Evolutionary conservation across 495 filamentous ascomycete genomes (phyloP), one percentile per base, ranked within the genome.

Genomic region (Pyrenopolyporus hunteri): DNA sequence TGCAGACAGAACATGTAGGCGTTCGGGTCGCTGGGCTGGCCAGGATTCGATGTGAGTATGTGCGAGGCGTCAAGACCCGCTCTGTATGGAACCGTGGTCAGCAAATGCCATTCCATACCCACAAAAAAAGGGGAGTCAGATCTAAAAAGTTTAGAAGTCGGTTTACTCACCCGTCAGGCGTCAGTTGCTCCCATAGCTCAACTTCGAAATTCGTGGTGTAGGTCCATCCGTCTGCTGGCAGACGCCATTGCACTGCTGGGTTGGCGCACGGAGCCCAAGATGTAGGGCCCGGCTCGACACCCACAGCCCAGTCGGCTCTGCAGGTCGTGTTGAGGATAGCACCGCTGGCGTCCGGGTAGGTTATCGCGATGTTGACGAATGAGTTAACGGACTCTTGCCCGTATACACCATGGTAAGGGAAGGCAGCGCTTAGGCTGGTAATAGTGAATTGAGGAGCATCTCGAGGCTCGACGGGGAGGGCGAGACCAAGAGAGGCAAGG

Each of bases 261-360:
- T 63, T 16, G 33, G 45, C 51, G 50, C 67, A 69, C 19, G 50
- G 1, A 9, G 63, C 50, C 67, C 67, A 69, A 4, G 39, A 49
- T 8, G 59, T 69, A 1, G 67, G 63, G 5, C 36, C 67, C 3
- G 63, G 63, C 17, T n/a, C 43, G 1, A 45, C 63, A 2, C 63
- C 63, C 1, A 28, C 28, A 3, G 67, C 46, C 67, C 67, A 69
- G 17, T 42, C 42, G 8, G 49, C 44, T 20, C 63, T 53, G 51
- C 67, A 69, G 9, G 63, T 67, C 13, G 67, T 69, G 59, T 6
- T 57, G 25, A 69, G 63, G 11, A 35, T 58, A 14, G 50, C 77
- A 36, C 89, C 88, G 63, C 74, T 76, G 39, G 83, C 80, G 65
- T 94, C 90, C 48, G 89, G 89, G 70, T 93, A 93, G 2, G 71